Evolutionary conservation across 345 rosid species (phyloP).

Genomic region (Hibiscus syriacus): DNA sequence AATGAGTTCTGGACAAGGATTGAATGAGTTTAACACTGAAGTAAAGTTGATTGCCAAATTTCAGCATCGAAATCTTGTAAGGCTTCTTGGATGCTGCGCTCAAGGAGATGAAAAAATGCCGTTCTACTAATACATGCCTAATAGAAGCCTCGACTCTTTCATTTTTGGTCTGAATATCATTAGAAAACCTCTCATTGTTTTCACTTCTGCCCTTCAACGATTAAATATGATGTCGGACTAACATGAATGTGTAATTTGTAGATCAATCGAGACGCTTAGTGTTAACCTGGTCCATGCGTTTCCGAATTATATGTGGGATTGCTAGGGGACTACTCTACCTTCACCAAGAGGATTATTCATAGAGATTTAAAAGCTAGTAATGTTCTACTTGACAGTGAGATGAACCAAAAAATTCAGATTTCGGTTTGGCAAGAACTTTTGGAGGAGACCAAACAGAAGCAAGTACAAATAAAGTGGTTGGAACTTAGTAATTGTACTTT

Average conservation of each 20-base stretch:
- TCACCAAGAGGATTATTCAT: slow-evolving; percentile 16
- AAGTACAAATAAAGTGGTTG: slow-evolving; percentile 11
- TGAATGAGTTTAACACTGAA: too few relatives aligned
- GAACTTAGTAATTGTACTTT: slow-evolving; percentile 4
- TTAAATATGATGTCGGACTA: background rate
- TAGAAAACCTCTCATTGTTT: background rate
- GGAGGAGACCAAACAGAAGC: slow-evolving; percentile 14
- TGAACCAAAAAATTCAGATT: slow-evolving; percentile 13
- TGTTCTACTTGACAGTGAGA: slow-evolving; percentile 8
- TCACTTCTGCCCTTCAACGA: too few relatives aligned
- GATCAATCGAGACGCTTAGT: background rate
- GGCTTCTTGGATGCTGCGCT: too few relatives aligned
- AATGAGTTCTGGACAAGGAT: too few relatives aligned
- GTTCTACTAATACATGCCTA: slow-evolving; percentile 30
- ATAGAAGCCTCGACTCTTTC: slow-evolving; percentile 23
- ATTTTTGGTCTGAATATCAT: slow-evolving; percentile 14
- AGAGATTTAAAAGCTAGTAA: slow-evolving; percentile 17
- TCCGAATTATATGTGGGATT: slow-evolving; percentile 1
- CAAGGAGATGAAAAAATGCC: too few relatives aligned
- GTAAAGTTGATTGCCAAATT: too few relatives aligned
- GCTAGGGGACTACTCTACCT: slow-evolving; percentile 12
- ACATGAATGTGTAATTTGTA: background rate
- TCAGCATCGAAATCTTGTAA: too few relatives aligned
- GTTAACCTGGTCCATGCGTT: slow-evolving; percentile 5
- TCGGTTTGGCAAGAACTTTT: slow-evolving; percentile 11